These are phyloP conservation scores for Castanopsis chinensis DNA, from an alignment of 306 rosid genomes.

Conservation along the genomic window DNA sequence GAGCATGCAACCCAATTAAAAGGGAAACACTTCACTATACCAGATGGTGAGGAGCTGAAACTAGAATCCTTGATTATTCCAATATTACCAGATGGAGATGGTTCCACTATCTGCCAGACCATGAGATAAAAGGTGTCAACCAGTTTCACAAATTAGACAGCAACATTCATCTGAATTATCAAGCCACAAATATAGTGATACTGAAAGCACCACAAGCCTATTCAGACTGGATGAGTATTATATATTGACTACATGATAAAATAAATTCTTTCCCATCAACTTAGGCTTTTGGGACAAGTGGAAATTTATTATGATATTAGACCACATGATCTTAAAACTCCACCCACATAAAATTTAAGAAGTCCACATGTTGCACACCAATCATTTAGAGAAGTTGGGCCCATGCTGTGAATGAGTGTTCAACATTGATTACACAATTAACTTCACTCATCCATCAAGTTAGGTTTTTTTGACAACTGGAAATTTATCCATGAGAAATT, in stretches of 20 bases:
- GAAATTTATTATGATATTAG: neutral
- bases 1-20: constrained; percentile 17
- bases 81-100: constrained; percentile 41
- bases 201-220: neutral
- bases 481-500: neutral
- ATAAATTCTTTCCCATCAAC: neutral
- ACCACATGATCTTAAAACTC: neutral
- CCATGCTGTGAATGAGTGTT: neutral
- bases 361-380: neutral
- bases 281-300: neutral
- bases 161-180: constrained; percentile 12
- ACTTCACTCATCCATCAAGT: neutral
- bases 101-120: constrained; percentile 45
- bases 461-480: neutral
- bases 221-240: neutral
- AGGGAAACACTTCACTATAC: constrained; percentile 32
- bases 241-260: neutral
- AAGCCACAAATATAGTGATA: neutral
- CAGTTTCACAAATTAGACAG: constrained; percentile 19
- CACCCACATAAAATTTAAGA: neutral
- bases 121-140: constrained; percentile 15
- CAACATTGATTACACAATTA: neutral
- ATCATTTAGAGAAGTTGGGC: neutral
- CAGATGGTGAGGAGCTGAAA: constrained; percentile 41
- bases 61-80: constrained; percentile 38